Evolutionary conservation across 108 stramenopile genomes (phyloP).

Genomic region (Nitzschia sp.): DNA sequence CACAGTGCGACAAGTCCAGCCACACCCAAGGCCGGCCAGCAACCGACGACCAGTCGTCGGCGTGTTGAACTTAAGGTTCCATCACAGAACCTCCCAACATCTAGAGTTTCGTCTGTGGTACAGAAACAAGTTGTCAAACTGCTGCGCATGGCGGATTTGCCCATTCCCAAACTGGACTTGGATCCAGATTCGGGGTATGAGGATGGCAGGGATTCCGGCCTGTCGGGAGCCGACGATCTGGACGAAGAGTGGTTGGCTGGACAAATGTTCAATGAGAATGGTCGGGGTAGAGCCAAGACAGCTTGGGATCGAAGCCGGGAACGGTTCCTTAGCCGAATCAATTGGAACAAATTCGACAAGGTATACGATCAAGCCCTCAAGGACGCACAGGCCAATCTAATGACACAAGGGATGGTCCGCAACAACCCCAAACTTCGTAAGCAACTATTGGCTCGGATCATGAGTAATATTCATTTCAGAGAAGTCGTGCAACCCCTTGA

Average conservation of each 20-base stretch:
- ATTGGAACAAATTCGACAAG: slow-evolving; percentile 43
- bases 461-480: slow-evolving; percentile 37
- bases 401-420: slow-evolving; percentile 34
- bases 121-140: slow-evolving; percentile 53
- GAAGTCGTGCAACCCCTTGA: slow-evolving; percentile 33
- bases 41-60: slow-evolving; percentile 39
- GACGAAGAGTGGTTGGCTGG: slow-evolving; percentile 35
- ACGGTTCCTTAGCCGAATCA: slow-evolving; percentile 33
- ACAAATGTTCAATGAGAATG: background rate
- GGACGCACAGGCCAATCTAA: slow-evolving; percentile 45
- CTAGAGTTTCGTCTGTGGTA: slow-evolving; percentile 29
- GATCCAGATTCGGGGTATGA: slow-evolving; percentile 22
- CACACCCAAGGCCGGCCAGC: background rate
- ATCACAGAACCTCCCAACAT: slow-evolving; percentile 22
- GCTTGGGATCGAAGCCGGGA: slow-evolving; percentile 43
- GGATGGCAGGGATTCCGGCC: slow-evolving; percentile 6
- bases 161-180: slow-evolving; percentile 25
- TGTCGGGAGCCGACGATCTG: slow-evolving; percentile 17
- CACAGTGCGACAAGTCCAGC: background rate
- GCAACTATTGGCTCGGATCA: slow-evolving; percentile 34
- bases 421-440: slow-evolving; percentile 33
- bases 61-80: slow-evolving; percentile 47
- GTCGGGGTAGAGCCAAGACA: slow-evolving; percentile 24
- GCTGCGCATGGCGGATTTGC: slow-evolving; percentile 65
- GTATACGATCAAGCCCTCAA: slow-evolving; percentile 41